A percentile compares a stretch with the other conserved stretches of the same genome.
Evolutionary conservation across 495 filamentous ascomycete genomes (phyloP).

Genomic region (Paragyromitra xinjiangensis): DNA sequence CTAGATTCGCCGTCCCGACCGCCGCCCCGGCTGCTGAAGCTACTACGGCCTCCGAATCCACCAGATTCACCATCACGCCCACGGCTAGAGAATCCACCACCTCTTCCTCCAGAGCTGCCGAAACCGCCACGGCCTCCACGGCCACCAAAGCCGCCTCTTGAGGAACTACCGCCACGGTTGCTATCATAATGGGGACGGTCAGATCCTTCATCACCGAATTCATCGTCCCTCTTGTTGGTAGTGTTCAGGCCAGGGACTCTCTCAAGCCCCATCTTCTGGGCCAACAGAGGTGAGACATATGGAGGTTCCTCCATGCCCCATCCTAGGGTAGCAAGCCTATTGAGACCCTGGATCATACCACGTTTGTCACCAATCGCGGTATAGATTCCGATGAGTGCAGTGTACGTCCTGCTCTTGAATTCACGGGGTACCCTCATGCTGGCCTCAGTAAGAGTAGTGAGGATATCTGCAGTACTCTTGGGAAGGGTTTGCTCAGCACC

Average conservation of each 20-base stretch:
- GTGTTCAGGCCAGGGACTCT: conserved; percentile 60
- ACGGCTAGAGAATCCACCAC: conserved; percentile 28
- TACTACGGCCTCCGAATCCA: conserved; percentile 22
- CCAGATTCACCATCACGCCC: conserved; percentile 31
- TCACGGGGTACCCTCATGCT: conserved; percentile 57
- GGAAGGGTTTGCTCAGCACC: conserved; percentile 59
- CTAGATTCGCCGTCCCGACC: conserved; percentile 18
- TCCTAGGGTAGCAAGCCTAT: conserved; percentile 68
- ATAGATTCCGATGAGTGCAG: conserved; percentile 62
- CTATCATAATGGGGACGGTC: neutral
- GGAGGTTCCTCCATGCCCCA: conserved; percentile 72
- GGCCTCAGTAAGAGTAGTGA: conserved; percentile 59
- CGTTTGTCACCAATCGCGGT: conserved; percentile 56
- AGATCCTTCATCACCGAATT: neutral
- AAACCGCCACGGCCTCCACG: conserved; percentile 28
- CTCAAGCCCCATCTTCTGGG: conserved; percentile 62
- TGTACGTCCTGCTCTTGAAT: conserved; percentile 67
- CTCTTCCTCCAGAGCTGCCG: conserved; percentile 25
- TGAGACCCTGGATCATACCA: conserved; percentile 65
- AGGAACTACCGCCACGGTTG: conserved; percentile 14
- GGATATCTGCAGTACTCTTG: conserved; percentile 58
- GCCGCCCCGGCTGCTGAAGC: conserved; percentile 4
- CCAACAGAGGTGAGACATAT: conserved; percentile 60
- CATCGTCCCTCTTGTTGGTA: conserved; percentile 1
- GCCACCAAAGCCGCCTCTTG: conserved; percentile 24